Percentiles rank a stretch among this genome's conserved stretches.
Conservation (phyloP, 805 yeast genomes). For the Tanozyma kutaoensis region DNA sequence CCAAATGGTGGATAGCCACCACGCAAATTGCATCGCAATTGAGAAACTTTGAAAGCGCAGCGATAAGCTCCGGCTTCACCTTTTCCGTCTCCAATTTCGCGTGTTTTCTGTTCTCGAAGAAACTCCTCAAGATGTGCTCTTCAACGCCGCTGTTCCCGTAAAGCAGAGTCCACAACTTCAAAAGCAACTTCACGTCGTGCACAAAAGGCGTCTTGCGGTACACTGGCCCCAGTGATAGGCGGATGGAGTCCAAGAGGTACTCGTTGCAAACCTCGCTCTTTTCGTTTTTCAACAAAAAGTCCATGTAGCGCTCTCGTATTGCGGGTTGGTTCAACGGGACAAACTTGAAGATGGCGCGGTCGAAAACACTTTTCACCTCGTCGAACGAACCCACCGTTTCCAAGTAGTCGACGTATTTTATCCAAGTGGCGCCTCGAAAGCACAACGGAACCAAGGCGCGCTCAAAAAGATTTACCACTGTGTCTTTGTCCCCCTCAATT, state of each 20-base stretch:
- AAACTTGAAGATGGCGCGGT: conserved; percentile 33
- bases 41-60: conserved; percentile 15
- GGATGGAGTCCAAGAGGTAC: conserved; percentile 13
- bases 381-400: conserved; percentile 10
- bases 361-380: conserved; percentile 30
- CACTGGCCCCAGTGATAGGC: conserved; percentile 10
- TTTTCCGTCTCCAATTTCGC: background rate
- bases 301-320: conserved; percentile 13
- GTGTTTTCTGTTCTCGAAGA: conserved; percentile 5
- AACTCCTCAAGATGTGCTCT: conserved; percentile 6
- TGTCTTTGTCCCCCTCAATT: no score
- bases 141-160: conserved; percentile 7
- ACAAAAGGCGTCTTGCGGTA: conserved; percentile 10
- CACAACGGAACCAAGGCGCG: conserved; percentile 65
- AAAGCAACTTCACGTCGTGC: conserved; percentile 1
- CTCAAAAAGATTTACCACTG: conserved; percentile 40
- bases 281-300: conserved; percentile 9
- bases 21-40: conserved; percentile 29
- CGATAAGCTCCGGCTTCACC: conserved; percentile 4
- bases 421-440: conserved; percentile 50
- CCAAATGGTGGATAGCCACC: conserved; percentile 10
- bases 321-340: conserved; percentile 16
- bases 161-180: conserved; percentile 5
- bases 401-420: conserved; percentile 46
- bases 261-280: conserved; percentile 11